phyloP scores from a whole-genome alignment of 306 rosid species.

The Quercus bicolor region DNA sequence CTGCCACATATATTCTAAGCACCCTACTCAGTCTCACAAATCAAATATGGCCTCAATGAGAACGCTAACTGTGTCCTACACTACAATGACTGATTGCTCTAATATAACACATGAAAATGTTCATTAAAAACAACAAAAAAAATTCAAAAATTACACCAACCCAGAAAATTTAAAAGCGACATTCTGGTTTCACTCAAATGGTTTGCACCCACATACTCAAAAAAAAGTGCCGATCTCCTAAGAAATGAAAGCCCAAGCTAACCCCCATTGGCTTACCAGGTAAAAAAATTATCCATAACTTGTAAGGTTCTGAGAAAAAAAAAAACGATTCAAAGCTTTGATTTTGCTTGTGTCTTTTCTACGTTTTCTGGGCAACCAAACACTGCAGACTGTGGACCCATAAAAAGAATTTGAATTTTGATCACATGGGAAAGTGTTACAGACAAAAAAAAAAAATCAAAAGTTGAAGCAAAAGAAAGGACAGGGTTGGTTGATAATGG shows the following conservation, averaged over 20 bases:
- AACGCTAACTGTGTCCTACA: background rate
- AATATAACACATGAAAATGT: background rate
- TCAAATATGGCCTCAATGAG: background rate
- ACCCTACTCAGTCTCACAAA: background rate
- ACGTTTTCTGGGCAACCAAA: constrained; percentile 5
- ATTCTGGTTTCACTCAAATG: constrained; percentile 1
- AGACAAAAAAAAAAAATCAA: background rate
- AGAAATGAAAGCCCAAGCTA: constrained; percentile 2
- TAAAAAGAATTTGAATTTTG: background rate
- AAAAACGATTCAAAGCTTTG: background rate
- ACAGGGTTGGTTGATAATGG: background rate
- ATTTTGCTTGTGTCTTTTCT: background rate
- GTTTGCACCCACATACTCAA: background rate
- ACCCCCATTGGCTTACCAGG: constrained; percentile 2
- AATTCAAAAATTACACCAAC: background rate
- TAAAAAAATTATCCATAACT: background rate
- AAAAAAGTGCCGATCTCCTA: background rate
- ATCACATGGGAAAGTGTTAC: background rate
- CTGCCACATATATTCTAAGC: background rate
- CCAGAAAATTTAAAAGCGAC: constrained; percentile 14
- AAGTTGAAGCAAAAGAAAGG: background rate
- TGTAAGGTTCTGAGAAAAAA: background rate
- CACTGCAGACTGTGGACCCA: background rate
- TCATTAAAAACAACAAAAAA: too few species aligned
- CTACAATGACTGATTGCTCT: background rate